Evolutionary conservation across 306 rosid genomes (phyloP), one percentile per base, ranked within the genome.

Genomic region (Cicer cuneatum): DNA sequence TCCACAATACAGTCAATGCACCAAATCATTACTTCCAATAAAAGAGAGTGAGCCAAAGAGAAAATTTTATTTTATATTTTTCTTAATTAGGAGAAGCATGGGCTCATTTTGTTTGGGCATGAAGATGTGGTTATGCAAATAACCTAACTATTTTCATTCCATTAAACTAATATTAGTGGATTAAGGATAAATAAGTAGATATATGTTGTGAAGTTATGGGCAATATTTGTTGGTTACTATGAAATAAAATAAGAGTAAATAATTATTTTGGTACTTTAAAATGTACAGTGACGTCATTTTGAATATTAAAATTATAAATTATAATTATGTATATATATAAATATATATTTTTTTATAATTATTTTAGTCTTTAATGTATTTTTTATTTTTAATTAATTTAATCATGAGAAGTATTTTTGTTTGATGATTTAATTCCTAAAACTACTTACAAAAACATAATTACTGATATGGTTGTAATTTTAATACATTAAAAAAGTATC

Each of bases 1-100:
- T 68, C 87, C 87, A 69, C 57, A 48, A 18, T 45, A 70, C 86
- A 71, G 47, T 86, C 29, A 86, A 83, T 85, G 89, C 84, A 86
- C 68, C 64, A 81, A 86, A 86, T 90, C 80, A 86, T 85, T 82
- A 69, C 91, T 64, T 69, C 74, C 82, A 58, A 61, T 58, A 14
- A 80, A 73, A 41, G 43, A 70, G 9, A 78, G 38, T 35, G 10
- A 72, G 10, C 41, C 58, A 54, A 21, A 45, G 29, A 16, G 11
- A 35, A 48, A 7, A n/a, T 37, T 66, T 21, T 21, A 21, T 21
- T 66, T 46, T 46, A 11, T 38, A 19, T 46, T 62, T 62, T 75
- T 63, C 48, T 45, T 21, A 21, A 21, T 1, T 54, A 42, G 80
- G 83, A 82, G 85, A 81, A 14, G 79, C 80, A 87, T 84, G 89